Percentiles rank a stretch among this genome's conserved stretches.
Evolutionary conservation across 352 stramenopile genomes (phyloP).

Genomic region (Phytophthora uliginosa): DNA sequence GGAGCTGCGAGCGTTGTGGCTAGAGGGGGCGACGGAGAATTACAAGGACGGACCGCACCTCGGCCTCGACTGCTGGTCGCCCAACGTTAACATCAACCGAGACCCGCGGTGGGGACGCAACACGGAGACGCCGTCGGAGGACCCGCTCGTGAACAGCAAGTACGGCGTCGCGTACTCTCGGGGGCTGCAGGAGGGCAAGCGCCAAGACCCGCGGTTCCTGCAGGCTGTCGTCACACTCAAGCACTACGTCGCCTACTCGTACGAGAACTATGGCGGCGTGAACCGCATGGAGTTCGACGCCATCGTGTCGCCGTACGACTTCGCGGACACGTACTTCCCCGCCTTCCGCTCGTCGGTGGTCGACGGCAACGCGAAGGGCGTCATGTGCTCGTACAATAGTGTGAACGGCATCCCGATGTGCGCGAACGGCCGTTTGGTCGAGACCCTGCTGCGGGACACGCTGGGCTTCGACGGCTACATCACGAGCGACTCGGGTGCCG

Average conservation of each 20-base stretch:
- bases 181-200: slow-evolving; percentile 86
- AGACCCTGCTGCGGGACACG: slow-evolving; percentile 70
- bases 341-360: slow-evolving; percentile 88
- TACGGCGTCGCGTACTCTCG: slow-evolving; percentile 93
- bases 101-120: slow-evolving; percentile 96
- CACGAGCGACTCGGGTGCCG: slow-evolving; percentile 93
- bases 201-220: slow-evolving; percentile 61
- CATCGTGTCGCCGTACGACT: slow-evolving; percentile 91
- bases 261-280: slow-evolving; percentile 77
- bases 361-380: slow-evolving; percentile 76
- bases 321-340: slow-evolving; percentile 94
- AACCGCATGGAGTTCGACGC: slow-evolving; percentile 92
- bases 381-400: slow-evolving; percentile 99
- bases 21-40: slow-evolving; percentile 81
- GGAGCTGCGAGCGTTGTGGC: slow-evolving; percentile 83
- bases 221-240: slow-evolving; percentile 94
- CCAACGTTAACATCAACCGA: slow-evolving; percentile 97
- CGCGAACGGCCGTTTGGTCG: slow-evolving; percentile 84
- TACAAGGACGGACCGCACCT: slow-evolving; percentile 68
- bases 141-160: slow-evolving; percentile 92
- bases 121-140: slow-evolving; percentile 95
- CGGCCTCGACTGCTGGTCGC: slow-evolving; percentile 94
- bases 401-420: slow-evolving; percentile 96
- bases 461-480: slow-evolving; percentile 96
- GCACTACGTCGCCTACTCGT: slow-evolving; percentile 95